Evolutionary conservation across 1,284 basidiomycete species (phyloP).

Genomic region (Golubevia pallescens): DNA sequence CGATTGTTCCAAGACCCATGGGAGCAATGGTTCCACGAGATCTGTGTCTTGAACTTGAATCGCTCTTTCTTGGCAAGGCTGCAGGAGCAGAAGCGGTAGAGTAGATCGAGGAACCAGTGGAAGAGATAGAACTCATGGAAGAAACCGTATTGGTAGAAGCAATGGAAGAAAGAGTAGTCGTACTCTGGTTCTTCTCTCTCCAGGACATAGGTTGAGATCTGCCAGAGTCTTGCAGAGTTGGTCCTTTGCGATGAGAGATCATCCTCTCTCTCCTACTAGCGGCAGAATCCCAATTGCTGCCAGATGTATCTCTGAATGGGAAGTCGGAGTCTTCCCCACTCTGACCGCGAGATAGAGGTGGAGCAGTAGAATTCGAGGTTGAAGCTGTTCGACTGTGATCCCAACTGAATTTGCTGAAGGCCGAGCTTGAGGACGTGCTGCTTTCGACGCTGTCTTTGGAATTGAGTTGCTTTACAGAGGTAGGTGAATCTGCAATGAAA

Average conservation of each 20-base stretch:
- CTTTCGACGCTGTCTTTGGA: conserved; percentile 5
- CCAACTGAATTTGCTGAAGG: too few species aligned
- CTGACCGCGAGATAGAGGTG: too few species aligned
- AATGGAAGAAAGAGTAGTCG: conserved; percentile 16
- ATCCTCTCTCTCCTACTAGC: conserved; percentile 37
- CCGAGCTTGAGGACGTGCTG: background rate
- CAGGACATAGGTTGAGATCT: conserved; percentile 31
- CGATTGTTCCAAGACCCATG: conserved; percentile 24
- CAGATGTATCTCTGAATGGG: too few species aligned
- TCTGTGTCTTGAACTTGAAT: conserved; percentile 9
- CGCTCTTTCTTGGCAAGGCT: conserved; percentile 25
- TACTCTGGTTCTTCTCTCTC: conserved; percentile 37
- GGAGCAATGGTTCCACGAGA: too few species aligned
- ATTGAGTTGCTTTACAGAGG: background rate
- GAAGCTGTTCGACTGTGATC: too few species aligned
- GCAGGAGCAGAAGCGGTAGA: conserved; percentile 44
- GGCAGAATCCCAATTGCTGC: conserved; percentile 29
- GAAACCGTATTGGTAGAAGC: conserved; percentile 21
- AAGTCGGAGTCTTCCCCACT: too few species aligned
- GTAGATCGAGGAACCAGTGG: conserved; percentile 36
- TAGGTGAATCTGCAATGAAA: background rate
- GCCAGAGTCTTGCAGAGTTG: conserved; percentile 21
- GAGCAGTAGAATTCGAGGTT: too few species aligned
- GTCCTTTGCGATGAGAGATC: conserved; percentile 19
- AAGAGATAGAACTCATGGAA: conserved; percentile 22